Evolutionary conservation across 2,329 filamentous ascomycete species (phyloP).

Genomic region (Cercospora berteroae): DNA sequence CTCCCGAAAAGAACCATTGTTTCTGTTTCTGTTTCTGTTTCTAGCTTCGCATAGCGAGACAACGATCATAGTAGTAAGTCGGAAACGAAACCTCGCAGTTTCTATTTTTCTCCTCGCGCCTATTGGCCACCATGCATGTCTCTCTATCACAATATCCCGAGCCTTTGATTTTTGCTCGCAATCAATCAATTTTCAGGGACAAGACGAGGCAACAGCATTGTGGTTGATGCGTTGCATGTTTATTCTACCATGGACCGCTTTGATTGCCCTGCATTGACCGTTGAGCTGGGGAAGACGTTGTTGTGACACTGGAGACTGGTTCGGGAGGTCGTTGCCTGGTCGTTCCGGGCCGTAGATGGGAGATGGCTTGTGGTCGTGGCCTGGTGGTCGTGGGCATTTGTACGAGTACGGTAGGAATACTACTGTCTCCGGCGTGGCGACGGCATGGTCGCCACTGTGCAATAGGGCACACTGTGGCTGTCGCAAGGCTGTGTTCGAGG

Average conservation of each 20-base stretch:
- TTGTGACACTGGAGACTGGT: background rate
- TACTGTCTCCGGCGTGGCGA: background rate
- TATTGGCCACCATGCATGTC: background rate
- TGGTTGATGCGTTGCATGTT: background rate
- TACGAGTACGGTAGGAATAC: background rate
- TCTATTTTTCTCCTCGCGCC: background rate
- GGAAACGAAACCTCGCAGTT: background rate
- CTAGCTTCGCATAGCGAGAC: constrained; percentile 1
- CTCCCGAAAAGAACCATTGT: background rate
- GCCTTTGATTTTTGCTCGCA: background rate
- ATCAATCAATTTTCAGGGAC: background rate
- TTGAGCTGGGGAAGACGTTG: constrained; percentile 2
- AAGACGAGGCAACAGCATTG: background rate
- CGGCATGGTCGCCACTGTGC: constrained; percentile 1
- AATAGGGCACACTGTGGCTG: background rate
- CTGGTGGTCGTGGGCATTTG: background rate
- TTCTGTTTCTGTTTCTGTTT: background rate
- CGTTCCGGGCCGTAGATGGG: background rate
- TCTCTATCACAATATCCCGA: background rate
- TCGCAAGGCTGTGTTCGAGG: background rate
- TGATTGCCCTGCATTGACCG: background rate
- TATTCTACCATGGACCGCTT: background rate
- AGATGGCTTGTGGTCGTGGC: background rate
- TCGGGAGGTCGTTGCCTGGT: background rate
- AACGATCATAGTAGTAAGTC: background rate